phyloP scores from a whole-genome alignment of 257 asterid species.

The Cruciata laevipes region DNA sequence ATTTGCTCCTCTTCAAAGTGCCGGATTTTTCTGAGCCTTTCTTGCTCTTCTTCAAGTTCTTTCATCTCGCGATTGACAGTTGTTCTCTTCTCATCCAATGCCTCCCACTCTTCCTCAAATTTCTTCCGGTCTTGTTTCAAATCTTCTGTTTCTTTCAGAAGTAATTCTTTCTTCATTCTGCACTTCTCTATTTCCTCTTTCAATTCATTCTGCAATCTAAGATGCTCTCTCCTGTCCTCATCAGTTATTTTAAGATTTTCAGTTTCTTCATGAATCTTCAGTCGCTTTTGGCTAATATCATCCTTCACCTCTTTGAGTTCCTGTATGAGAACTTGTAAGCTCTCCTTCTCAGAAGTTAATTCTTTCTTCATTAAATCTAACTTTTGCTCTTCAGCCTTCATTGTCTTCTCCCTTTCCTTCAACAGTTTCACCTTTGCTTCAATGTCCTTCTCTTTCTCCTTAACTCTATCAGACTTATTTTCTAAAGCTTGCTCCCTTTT shows the following conservation, averaged over 20 bases:
- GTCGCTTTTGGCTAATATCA: conserved; percentile 44
- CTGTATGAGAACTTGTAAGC: conserved; percentile 34
- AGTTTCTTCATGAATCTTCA: conserved; percentile 39
- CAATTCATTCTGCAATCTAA: conserved; percentile 43
- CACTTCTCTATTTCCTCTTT: conserved; percentile 65
- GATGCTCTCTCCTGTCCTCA: conserved; percentile 52
- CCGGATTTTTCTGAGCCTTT: conserved; percentile 34
- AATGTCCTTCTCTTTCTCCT: conserved; percentile 63
- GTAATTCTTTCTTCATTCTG: conserved; percentile 38
- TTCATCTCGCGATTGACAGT: conserved; percentile 33
- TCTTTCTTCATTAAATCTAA: conserved; percentile 38
- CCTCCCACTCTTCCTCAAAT: conserved; percentile 85
- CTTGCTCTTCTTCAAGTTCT: conserved; percentile 44
- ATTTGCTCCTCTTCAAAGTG: conserved; percentile 41
- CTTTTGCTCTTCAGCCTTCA: conserved; percentile 46
- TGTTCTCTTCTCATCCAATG: conserved; percentile 63
- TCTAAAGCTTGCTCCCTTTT: conserved; percentile 55
- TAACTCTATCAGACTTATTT: conserved; percentile 54
- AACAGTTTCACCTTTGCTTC: conserved; percentile 47
- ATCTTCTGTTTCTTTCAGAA: conserved; percentile 53
- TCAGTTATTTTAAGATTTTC: conserved; percentile 44
- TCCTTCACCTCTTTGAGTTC: conserved; percentile 53
- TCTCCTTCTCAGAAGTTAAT: conserved; percentile 42
- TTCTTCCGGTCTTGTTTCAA: conserved; percentile 58
- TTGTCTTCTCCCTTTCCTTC: conserved; percentile 60